Evolutionary conservation across 2,329 filamentous ascomycete genomes (phyloP), one percentile per base, ranked within the genome.

Genomic region (Dothistroma pini): DNA sequence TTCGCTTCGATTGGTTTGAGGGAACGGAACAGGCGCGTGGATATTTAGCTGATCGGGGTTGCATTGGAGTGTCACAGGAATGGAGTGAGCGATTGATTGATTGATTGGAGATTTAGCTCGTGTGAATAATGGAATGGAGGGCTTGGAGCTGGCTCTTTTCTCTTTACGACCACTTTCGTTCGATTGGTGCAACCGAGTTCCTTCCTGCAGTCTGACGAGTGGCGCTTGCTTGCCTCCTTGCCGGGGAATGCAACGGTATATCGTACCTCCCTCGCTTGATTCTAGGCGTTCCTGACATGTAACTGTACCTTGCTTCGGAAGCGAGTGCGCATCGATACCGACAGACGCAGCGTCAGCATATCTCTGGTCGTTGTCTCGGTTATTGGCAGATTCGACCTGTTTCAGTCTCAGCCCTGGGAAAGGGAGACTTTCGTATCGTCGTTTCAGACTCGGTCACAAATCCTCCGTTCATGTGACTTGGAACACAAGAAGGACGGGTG

Each of bases 91-190:
- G 50, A 5, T 52, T 22, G 50, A 25, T 22, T 25, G 50, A 38
- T 29, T 29, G 34, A 38, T 38, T 44, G 8, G 38, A n/a, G 47
- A 48, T 49, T 9, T 49, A 54, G 25, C 25, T 29, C 49, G 34
- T 54, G 50, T 54, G 35, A 52, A 54, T 54, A 58, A 52, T 47
- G 56, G 56, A 58, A 58, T 47, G 56, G 32, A 44, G 49, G 21
- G 16, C n/a, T 14, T 11, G 34, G 10, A 44, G 41, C 41, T 29
- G 25, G 25, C 25, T 29, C 25, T 29, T 29, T 29, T 29, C 25
- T 44, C 41, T 44, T 44, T 44, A 14, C 4, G 35, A 9, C 5
- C 35, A 38, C 35, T 38, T 11, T 38, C 8, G 35, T 12, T 38
- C n/a, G 5, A 44, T 44, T 44, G 41, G 41, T 19, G n/a, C 41